phyloP scores from a whole-genome alignment of 1,284 basidiomycete species.

The Termitomyces sp. region DNA sequence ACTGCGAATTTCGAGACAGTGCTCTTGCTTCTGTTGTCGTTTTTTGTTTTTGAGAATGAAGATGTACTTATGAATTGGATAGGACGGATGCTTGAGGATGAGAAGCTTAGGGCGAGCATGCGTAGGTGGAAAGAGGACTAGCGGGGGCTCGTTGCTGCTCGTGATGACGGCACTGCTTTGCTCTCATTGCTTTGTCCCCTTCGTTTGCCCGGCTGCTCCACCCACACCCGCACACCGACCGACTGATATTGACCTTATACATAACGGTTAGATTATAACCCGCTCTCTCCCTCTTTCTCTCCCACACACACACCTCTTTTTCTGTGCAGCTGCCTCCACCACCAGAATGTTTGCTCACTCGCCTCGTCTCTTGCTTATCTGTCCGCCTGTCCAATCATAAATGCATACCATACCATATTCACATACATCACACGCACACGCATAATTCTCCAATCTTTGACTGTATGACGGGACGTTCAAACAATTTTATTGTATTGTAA shows the following conservation, averaged over 20 bases:
- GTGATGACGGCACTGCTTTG: constrained; percentile 59
- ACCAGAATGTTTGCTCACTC: neutral
- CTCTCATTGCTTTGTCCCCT: constrained; percentile 43
- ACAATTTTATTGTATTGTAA: no score
- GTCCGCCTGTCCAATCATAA: neutral
- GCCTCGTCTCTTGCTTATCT: neutral
- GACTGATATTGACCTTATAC: constrained; percentile 3
- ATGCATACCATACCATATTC: neutral
- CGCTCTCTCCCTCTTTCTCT: neutral
- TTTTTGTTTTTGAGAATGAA: constrained; percentile 88
- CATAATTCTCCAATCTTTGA: no score
- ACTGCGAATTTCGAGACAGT: constrained; percentile 89
- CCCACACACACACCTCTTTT: no score
- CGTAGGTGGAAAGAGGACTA: constrained; percentile 68
- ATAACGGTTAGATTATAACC: constrained; percentile 2
- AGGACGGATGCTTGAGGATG: constrained; percentile 63
- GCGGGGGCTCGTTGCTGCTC: constrained; percentile 59
- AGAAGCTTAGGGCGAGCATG: constrained; percentile 69
- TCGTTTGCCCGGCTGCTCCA: neutral
- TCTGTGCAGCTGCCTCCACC: neutral
- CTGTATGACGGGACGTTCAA: no score
- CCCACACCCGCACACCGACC: neutral
- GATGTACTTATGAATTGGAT: constrained; percentile 80
- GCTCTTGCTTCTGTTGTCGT: constrained; percentile 82
- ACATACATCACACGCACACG: neutral